These are phyloP conservation scores for Eucalyptus marginata DNA, from an alignment of 345 rosid species.

Conservation along the genomic window DNA sequence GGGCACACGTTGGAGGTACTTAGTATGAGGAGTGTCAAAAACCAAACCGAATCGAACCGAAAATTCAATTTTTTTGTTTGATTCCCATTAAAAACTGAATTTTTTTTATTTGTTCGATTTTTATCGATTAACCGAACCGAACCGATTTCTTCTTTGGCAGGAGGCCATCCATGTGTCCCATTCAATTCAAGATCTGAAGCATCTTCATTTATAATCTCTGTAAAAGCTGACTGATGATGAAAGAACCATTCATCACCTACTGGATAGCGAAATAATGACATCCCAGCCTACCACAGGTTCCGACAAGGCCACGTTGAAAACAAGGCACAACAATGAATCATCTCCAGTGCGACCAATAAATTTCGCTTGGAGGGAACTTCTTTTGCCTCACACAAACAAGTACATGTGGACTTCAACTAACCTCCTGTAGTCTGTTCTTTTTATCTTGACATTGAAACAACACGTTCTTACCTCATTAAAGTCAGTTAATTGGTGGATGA, in stretches of 20 bases:
- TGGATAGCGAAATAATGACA: background rate
- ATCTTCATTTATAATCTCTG: background rate
- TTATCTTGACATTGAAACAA: background rate
- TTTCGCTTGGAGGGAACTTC: background rate
- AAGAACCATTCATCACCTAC: background rate
- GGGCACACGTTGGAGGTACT: too few species aligned
- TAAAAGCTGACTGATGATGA: background rate
- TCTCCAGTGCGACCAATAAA: background rate
- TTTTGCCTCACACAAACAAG: background rate
- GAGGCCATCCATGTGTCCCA: background rate
- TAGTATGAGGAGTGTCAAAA: too few species aligned
- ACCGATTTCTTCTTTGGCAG: background rate
- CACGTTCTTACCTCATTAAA: background rate
- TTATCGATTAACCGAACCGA: too few species aligned
- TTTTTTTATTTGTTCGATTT: too few species aligned
- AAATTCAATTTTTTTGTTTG: too few species aligned
- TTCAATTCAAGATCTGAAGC: background rate
- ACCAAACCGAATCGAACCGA: too few species aligned
- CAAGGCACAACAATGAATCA: background rate
- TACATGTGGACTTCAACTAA: background rate
- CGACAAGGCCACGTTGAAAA: background rate
- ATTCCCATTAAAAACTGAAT: too few species aligned
- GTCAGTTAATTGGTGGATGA: background rate
- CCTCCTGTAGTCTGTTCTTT: background rate
- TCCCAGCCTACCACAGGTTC: background rate